phyloP scores from a whole-genome alignment of 2,329 filamentous ascomycete species.

The Knufia fluminis region DNA sequence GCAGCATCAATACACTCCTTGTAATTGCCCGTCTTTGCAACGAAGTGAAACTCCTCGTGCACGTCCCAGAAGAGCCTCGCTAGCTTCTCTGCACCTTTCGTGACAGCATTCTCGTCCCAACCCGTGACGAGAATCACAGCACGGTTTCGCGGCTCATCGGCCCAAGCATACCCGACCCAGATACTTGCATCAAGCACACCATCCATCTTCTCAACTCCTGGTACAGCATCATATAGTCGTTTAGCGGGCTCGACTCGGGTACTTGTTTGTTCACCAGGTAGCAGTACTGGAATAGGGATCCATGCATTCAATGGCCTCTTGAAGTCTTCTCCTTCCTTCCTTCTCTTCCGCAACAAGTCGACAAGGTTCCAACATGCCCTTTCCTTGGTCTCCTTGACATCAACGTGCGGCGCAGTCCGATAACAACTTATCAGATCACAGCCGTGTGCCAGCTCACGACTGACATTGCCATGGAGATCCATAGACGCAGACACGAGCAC shows the following conservation, averaged over 20 bases:
- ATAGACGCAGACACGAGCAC: constrained; percentile 46
- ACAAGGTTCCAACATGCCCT: constrained; percentile 44
- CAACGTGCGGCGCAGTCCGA: constrained; percentile 45
- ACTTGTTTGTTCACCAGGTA: constrained; percentile 48
- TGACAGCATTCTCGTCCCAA: constrained; percentile 36
- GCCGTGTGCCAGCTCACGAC: constrained; percentile 39
- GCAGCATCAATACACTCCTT: constrained; percentile 41
- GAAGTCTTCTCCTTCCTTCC: constrained; percentile 4
- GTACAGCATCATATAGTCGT: constrained; percentile 42
- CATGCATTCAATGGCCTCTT: constrained; percentile 43
- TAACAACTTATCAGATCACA: constrained; percentile 47
- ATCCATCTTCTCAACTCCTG: constrained; percentile 32
- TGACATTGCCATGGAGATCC: constrained; percentile 50
- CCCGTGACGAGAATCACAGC: constrained; percentile 45
- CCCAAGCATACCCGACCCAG: constrained; percentile 51
- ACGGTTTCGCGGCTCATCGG: constrained; percentile 45
- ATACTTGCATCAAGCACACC: constrained; percentile 44
- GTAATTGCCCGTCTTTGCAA: constrained; percentile 42
- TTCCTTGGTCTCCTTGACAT: constrained; percentile 42
- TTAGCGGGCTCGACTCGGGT: constrained; percentile 45
- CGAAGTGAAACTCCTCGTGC: constrained; percentile 42
- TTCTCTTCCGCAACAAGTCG: constrained; percentile 27
- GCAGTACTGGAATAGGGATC: constrained; percentile 43
- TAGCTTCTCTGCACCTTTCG: constrained; percentile 36
- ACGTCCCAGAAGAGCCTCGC: constrained; percentile 42